Evolutionary conservation across 495 filamentous ascomycete species (phyloP).

Genomic region (Daldinia childiae): DNA sequence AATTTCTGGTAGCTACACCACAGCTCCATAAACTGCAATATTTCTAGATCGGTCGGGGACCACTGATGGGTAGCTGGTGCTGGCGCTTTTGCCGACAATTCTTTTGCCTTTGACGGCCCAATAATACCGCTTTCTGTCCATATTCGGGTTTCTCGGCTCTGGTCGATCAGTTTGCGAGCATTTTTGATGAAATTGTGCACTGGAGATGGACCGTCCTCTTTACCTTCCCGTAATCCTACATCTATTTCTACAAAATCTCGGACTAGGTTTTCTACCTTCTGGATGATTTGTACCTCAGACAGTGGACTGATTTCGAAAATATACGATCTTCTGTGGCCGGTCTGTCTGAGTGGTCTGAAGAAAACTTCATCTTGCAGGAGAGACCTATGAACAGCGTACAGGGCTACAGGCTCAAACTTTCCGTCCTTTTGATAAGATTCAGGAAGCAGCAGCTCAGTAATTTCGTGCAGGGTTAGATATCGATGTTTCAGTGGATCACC

Average conservation of each 20-base stretch:
- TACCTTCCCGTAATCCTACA: background rate
- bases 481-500: conserved; percentile 57
- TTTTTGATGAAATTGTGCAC: conserved; percentile 67
- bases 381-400: conserved; percentile 75
- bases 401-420: conserved; percentile 59
- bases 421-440: conserved; percentile 57
- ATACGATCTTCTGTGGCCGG: conserved; percentile 50
- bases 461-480: conserved; percentile 69
- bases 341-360: conserved; percentile 52
- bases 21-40: conserved; percentile 76
- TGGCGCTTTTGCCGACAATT: conserved; percentile 23
- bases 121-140: conserved; percentile 66
- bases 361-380: conserved; percentile 65
- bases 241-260: conserved; percentile 47
- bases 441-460: conserved; percentile 63
- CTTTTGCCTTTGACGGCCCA: conserved; percentile 52
- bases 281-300: conserved; percentile 42
- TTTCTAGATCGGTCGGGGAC: conserved; percentile 61
- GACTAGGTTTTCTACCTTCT: conserved; percentile 44
- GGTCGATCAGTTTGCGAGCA: conserved; percentile 69
- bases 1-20: conserved; percentile 70
- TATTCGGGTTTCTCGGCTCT: conserved; percentile 70
- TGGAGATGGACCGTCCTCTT: background rate
- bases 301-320: conserved; percentile 51
- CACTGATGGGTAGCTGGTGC: conserved; percentile 44